A percentile compares a stretch with the other conserved stretches of the same genome.
These are phyloP conservation scores for Tephrocybe sp. DNA, from an alignment of 768 basidiomycete species.

Conservation along the genomic window DNA sequence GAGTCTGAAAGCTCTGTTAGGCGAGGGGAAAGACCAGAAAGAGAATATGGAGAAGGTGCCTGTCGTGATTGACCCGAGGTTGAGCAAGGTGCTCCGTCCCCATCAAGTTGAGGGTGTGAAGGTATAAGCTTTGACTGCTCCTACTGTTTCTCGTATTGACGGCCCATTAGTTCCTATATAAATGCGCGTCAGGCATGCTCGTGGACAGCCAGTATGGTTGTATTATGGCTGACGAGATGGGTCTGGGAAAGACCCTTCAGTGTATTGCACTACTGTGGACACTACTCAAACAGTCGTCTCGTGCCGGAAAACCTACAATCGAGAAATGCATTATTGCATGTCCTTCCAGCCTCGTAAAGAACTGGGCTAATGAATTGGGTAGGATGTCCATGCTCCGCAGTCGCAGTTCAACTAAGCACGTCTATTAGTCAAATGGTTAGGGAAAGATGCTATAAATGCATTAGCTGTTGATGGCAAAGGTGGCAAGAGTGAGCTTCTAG, in stretches of 20 bases:
- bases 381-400: neutral
- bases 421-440: constrained; percentile 88
- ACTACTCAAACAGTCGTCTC: constrained; percentile 90
- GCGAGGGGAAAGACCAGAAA: constrained; percentile 68
- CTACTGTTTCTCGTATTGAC: constrained; percentile 5
- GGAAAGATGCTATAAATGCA: constrained; percentile 75
- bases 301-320: constrained; percentile 79
- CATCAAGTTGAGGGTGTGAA: constrained; percentile 99
- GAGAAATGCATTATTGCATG: constrained; percentile 98
- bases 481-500: constrained; percentile 75
- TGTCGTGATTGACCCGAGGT: constrained; percentile 91
- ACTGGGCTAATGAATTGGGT: constrained; percentile 98
- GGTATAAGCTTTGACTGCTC: constrained; percentile 38
- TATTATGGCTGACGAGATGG: constrained; percentile 99
- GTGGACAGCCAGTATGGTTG: constrained; percentile 90
- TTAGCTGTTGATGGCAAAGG: constrained; percentile 93
- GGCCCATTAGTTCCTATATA: constrained; percentile 79
- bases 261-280: constrained; percentile 97
- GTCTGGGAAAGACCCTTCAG: constrained; percentile 94
- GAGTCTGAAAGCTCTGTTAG: constrained; percentile 76
- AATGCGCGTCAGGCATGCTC: constrained; percentile 91
- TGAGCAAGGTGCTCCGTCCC: constrained; percentile 86
- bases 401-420: neutral
- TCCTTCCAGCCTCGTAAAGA: constrained; percentile 94
- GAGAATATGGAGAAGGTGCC: constrained; percentile 76